A percentile compares a stretch with the other conserved stretches of the same genome.
Conservation (phyloP, 139 green algal genomes). For the Chlorella vulgaris region DNA sequence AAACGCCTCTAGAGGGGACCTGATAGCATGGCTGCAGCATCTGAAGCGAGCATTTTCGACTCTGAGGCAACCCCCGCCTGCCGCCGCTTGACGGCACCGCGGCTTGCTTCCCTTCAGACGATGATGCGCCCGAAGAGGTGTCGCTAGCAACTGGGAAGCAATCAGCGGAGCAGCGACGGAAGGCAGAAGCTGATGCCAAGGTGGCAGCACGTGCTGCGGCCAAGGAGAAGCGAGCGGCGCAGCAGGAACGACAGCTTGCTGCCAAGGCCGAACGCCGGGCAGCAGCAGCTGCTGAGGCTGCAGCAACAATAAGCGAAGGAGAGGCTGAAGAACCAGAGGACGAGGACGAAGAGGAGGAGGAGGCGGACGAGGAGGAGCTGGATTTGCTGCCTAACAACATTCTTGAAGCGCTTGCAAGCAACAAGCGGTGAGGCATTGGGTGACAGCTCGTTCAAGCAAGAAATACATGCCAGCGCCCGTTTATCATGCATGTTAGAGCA, state of each 20-base stretch:
- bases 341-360: neutral
- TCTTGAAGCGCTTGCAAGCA: slow-evolving; percentile 11
- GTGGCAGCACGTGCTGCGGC: slow-evolving; percentile 5
- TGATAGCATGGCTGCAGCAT: no score
- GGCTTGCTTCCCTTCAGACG: no score
- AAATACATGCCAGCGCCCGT: no score
- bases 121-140: slow-evolving; percentile 26
- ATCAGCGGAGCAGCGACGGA: neutral
- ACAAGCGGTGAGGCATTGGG: neutral
- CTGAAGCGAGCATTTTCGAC: no score
- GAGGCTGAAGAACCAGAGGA: neutral
- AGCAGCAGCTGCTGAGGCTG: neutral
- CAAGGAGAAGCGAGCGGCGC: neutral
- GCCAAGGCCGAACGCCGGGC: slow-evolving; percentile 15
- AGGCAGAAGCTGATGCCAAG: slow-evolving; percentile 7
- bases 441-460: neutral
- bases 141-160: slow-evolving; percentile 21
- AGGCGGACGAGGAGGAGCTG: neutral
- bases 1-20: no score
- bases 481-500: no score
- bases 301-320: neutral
- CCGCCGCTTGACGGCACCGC: neutral
- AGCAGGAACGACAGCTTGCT: neutral
- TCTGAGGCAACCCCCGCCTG: no score
- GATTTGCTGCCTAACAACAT: slow-evolving; percentile 16